Evolutionary conservation across 2,329 filamentous ascomycete species (phyloP).

Genomic region (Arthrocladium fulminans): DNA sequence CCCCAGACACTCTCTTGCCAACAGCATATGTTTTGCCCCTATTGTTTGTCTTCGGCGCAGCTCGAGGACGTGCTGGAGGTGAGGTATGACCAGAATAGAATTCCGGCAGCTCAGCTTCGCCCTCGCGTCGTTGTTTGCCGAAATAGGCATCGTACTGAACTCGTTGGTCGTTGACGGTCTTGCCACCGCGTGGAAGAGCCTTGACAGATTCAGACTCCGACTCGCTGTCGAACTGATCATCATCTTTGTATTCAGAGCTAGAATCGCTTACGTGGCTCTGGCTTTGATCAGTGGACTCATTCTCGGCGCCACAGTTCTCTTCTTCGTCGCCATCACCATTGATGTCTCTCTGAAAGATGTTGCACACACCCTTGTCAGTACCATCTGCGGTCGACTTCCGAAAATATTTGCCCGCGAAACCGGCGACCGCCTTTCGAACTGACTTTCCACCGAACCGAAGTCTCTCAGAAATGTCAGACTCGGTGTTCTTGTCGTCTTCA

Average conservation of each 20-base stretch:
- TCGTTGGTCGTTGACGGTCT: background rate
- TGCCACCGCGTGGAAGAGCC: background rate
- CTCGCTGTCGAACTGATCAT: conserved; percentile 3
- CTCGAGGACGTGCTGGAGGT: background rate
- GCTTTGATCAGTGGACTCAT: conserved; percentile 1
- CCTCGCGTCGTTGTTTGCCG: background rate
- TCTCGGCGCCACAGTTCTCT: conserved; percentile 5
- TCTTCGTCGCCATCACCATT: conserved; percentile 4
- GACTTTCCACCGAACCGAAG: background rate
- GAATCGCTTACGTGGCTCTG: background rate
- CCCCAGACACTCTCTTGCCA: background rate
- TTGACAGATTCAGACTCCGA: conserved; percentile 9
- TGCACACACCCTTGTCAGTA: background rate
- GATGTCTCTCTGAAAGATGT: background rate
- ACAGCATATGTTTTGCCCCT: background rate
- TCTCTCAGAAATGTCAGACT: background rate
- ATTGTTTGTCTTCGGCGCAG: background rate
- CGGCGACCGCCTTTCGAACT: background rate
- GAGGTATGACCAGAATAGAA: conserved; percentile 4
- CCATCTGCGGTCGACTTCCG: background rate
- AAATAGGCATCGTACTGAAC: background rate
- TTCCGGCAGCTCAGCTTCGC: background rate
- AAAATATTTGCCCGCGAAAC: background rate
- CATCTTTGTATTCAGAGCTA: background rate
- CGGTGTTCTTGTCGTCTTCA: background rate